Conservation (phyloP, 441 rosid genomes). For the Theobroma grandiflorum region DNA sequence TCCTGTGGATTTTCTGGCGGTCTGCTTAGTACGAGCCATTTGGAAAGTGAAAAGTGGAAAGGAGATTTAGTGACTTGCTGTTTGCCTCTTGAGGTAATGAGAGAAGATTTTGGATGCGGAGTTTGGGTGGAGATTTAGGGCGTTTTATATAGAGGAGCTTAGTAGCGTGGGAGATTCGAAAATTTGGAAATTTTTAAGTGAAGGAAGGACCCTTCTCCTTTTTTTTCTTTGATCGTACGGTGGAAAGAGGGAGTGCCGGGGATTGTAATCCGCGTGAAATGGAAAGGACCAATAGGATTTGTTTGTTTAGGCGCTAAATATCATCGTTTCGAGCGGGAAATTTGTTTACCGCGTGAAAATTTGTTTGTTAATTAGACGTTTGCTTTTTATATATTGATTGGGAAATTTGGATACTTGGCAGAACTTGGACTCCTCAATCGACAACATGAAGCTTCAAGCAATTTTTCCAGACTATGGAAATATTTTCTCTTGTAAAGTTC, state of each 20-base stretch:
- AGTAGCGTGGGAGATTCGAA: constrained; percentile 28
- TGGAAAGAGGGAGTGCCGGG: neutral
- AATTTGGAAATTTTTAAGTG: neutral
- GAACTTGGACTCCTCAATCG: neutral
- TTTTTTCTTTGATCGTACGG: constrained; percentile 32
- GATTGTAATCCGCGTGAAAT: constrained; percentile 45
- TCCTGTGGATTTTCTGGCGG: constrained; percentile 55
- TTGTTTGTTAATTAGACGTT: no score
- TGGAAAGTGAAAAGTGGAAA: neutral
- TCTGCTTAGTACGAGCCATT: constrained; percentile 64
- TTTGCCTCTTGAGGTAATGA: neutral
- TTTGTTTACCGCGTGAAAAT: no score
- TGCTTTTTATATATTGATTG: no score
- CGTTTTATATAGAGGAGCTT: constrained; percentile 28
- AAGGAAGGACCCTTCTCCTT: neutral
- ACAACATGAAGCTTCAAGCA: constrained; percentile 1
- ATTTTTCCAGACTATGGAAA: neutral
- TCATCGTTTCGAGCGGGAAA: no score
- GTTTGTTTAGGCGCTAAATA: neutral
- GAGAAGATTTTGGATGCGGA: neutral
- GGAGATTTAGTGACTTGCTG: neutral
- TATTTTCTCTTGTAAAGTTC: neutral
- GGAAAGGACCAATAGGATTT: constrained; percentile 34
- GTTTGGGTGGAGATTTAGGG: neutral
- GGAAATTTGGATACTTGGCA: no score